Evolutionary conservation across 352 stramenopile genomes (phyloP).

Genomic region (Phytophthora megakarya): DNA sequence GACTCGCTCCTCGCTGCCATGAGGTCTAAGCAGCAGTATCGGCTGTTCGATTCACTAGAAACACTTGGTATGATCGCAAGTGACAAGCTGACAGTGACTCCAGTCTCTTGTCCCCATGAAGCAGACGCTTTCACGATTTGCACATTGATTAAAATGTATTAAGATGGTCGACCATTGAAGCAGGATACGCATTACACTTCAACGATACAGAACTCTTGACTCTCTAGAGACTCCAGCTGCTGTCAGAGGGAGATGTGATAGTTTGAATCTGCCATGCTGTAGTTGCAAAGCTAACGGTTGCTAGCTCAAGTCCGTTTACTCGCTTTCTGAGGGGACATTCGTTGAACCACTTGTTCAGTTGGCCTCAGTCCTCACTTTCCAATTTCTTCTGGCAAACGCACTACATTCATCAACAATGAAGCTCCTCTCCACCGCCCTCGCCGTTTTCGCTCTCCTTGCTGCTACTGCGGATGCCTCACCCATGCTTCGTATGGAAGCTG

Average conservation of each 20-base stretch:
- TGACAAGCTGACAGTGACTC: background rate
- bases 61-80: constrained; percentile 6
- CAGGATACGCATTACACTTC: background rate
- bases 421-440: constrained; percentile 16
- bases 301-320: background rate
- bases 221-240: background rate
- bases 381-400: background rate
- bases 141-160: constrained; percentile 1
- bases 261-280: background rate
- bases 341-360: background rate
- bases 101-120: background rate
- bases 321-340: background rate
- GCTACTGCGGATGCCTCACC: background rate
- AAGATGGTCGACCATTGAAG: background rate
- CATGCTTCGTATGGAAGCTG: constrained; percentile 21
- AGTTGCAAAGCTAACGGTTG: background rate
- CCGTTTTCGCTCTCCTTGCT: background rate
- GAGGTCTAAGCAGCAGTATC: background rate
- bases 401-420: constrained; percentile 16
- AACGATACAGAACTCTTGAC: background rate
- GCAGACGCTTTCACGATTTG: background rate
- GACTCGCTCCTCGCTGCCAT: background rate
- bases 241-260: background rate
- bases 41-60: constrained; percentile 3
- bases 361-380: background rate